A percentile compares a stretch with the other conserved stretches of the same genome.
Conservation (phyloP, 2,329 filamentous ascomycete species). For the Calonectria montana region DNA sequence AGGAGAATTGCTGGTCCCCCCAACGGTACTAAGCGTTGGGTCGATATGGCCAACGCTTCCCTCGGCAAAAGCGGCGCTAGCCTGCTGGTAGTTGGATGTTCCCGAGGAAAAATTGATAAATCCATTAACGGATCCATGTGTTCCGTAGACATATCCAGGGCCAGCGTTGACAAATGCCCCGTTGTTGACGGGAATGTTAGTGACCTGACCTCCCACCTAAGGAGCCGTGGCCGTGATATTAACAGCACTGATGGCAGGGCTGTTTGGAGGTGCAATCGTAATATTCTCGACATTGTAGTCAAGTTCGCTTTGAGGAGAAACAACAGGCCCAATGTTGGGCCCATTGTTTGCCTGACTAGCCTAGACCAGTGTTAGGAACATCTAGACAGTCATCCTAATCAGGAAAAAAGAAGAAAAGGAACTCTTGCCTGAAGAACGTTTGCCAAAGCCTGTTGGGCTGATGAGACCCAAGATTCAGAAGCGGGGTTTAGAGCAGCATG, state of each 20-base stretch:
- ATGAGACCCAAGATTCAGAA: constrained; percentile 36
- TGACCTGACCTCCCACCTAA: constrained; percentile 40
- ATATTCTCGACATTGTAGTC: not conserved
- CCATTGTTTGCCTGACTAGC: not conserved
- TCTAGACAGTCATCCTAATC: not conserved
- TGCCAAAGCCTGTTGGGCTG: constrained; percentile 37
- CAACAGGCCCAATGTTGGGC: not conserved
- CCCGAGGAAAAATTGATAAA: not conserved
- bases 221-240: constrained; percentile 23
- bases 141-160: not conserved
- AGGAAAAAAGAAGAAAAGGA: not conserved
- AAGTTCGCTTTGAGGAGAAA: not conserved
- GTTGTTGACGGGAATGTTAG: not conserved
- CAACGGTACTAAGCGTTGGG: not conserved
- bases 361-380: not conserved
- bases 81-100: not conserved
- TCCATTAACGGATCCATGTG: not conserved
- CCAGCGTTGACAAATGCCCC: not conserved
- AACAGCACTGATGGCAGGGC: constrained; percentile 1
- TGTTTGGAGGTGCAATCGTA: constrained; percentile 31
- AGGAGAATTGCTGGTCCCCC: not conserved
- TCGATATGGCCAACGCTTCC: not conserved
- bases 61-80: not conserved
- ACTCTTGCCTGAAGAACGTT: constrained; percentile 35
- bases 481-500: constrained; percentile 7